Conservation (phyloP, 169 alveolate species). For the Plasmodium fragile region DNA sequence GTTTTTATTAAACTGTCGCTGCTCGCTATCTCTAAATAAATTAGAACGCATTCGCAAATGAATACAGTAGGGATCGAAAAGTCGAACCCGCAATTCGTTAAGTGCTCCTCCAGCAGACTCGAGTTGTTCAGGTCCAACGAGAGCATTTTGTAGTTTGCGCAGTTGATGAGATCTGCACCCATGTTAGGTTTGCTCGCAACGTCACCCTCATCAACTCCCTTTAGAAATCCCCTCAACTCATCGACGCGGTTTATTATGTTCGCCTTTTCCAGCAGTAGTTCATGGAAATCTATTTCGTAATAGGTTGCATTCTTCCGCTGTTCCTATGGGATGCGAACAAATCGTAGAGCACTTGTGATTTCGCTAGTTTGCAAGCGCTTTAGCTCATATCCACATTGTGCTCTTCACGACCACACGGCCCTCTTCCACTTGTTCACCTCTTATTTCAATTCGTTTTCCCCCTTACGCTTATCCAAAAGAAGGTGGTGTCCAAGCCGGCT, state of each 20-base stretch:
- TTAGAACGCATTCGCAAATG: constrained; percentile 79
- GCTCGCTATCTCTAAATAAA: constrained; percentile 71
- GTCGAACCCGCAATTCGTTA: constrained; percentile 38
- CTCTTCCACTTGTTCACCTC: background rate
- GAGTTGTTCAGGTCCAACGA: constrained; percentile 39
- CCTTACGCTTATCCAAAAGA: constrained; percentile 72
- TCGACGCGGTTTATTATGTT: constrained; percentile 37
- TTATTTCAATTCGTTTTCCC: background rate
- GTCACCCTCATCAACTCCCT: constrained; percentile 6
- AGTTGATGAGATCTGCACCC: constrained; percentile 29
- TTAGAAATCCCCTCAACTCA: constrained; percentile 34
- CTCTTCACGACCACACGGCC: background rate
- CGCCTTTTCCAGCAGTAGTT: constrained; percentile 38
- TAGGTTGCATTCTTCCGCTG: constrained; percentile 27
- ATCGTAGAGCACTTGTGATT: background rate
- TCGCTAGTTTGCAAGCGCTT: background rate
- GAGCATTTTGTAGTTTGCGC: constrained; percentile 72
- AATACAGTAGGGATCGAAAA: constrained; percentile 74
- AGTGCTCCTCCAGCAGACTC: constrained; percentile 1
- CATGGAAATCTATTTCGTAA: constrained; percentile 65
- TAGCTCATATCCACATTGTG: background rate
- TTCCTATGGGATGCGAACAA: constrained; percentile 29
- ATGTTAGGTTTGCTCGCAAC: background rate
- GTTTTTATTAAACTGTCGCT: constrained; percentile 60
- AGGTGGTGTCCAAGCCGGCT: constrained; percentile 77